These are phyloP conservation scores for Favolaschia claudopus DNA, from an alignment of 768 basidiomycete species.

Conservation along the genomic window DNA sequence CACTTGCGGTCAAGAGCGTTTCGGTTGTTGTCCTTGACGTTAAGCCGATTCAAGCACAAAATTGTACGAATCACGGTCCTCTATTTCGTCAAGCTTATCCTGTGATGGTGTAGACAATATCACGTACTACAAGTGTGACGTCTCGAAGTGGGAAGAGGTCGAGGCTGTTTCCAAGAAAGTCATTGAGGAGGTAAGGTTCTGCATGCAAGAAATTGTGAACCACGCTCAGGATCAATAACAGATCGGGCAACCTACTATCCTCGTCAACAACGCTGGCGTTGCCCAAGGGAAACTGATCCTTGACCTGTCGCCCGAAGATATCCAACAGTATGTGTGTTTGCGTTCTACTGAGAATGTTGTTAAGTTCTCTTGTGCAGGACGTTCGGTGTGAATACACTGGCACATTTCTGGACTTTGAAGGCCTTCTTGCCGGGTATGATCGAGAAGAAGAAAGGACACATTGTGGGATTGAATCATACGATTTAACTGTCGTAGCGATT, in stretches of 20 bases:
- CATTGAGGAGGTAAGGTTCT: conserved; percentile 69
- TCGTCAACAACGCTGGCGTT: conserved; percentile 96
- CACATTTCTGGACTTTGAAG: conserved; percentile 93
- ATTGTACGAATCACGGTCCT: conserved; percentile 55
- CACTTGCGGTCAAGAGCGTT: conserved; percentile 82
- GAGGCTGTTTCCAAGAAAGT: conserved; percentile 76
- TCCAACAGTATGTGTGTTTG: conserved; percentile 67
- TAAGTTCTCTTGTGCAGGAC: conserved; percentile 59
- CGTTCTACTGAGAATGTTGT: conserved; percentile 1
- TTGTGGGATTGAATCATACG: conserved; percentile 57
- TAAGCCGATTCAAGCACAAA: conserved; percentile 77
- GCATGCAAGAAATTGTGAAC: neutral
- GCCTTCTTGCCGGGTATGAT: conserved; percentile 93
- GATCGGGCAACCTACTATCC: conserved; percentile 88
- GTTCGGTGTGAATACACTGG: conserved; percentile 85
- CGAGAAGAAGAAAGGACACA: conserved; percentile 78
- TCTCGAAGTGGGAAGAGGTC: conserved; percentile 89
- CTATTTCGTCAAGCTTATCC: neutral
- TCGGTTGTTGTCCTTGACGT: conserved; percentile 88
- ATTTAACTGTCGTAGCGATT: conserved; percentile 18
- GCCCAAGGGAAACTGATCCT: conserved; percentile 89
- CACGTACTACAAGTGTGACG: conserved; percentile 88
- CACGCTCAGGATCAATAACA: conserved; percentile 35
- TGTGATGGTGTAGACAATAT: conserved; percentile 67
- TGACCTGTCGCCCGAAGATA: conserved; percentile 79